Evolutionary conservation across 208 protist genomes (phyloP), one percentile per base, ranked within the genome.

Genomic region (Balamuthia mandrillaris): DNA sequence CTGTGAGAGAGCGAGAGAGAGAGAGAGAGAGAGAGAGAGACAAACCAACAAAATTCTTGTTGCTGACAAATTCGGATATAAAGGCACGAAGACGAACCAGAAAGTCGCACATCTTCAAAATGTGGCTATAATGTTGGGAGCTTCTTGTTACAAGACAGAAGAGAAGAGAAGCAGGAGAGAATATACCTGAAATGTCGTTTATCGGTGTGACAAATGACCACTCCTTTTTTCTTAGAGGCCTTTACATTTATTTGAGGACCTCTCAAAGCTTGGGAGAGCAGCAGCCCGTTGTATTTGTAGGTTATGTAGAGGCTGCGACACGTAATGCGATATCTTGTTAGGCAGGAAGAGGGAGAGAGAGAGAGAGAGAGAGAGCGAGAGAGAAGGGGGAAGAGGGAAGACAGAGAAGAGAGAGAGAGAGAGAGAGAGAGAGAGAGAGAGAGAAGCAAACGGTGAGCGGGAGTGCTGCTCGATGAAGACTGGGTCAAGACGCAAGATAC

Each of bases 41-140:
- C 70, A 18, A 39, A 81, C 72, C 72, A n/a, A 81, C 72, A 81
- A 81, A 81, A 51, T 81, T 81, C 52, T 61, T 81, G 72, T 81
- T 81, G 42, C 47, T 37, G 31, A 81, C 72, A 31, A 81, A 81
- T 39, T 81, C 72, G 49, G 49, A 33, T 7, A 81, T 81, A n/a
- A 81, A 81, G 42, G 72, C 21, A 42, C 61, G 72, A 4, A 81
- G 72, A 29, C 61, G 54, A 35, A 51, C 47, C 29, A 81, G 37
- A 39, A 81, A 81, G n/a, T 81, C 72, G 35, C 37, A 33, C 47
- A 39, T 61, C 14, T 42, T 18, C 12, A 42, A 51, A 39, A 81
- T 81, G 52, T 63, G 52, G 5, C 72, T 81, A 4, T 78, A 35
- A 4, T 12, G 29, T 21, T 24, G 68, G 33, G n/a, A 60, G 33